Evolutionary conservation across 2,329 filamentous ascomycete species (phyloP), one percentile per base, ranked within the genome.

Genomic region (Exophiala mesophila): DNA sequence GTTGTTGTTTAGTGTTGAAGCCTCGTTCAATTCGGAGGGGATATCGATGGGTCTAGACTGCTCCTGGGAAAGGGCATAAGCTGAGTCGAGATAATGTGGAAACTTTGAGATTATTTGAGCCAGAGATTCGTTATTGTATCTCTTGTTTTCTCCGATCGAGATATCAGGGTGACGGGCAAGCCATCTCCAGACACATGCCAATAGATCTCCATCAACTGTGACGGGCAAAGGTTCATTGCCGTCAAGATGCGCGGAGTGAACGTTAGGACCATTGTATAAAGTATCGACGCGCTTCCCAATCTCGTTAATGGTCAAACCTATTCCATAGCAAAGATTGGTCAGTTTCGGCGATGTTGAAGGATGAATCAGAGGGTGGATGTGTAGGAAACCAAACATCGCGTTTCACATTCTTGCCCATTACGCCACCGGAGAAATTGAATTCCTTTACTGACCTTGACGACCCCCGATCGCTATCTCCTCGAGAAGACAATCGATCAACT

Each of bases 381-480:
- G 31, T 21, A 17, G 28, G 15, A 32, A 28, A 43, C 29, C 33
- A 28, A 36, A 18, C 32, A n/a, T n/a, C n/a, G n/a, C n/a, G n/a
- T n/a, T n/a, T n/a, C 23, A 23, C 21, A 9, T 30, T 26, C 6
- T 44, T 12, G 31, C 41, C 35, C 18, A 35, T 32, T 32, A 20
- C 24, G 32, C 39, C 39, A 41, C 39, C 33, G 28, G 15, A 21
- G 19, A 24, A 49, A 38, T 34, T 41, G 49, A 51, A 47, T 31
- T 15, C 20, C 13, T 43, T 30, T 39, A 67, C 74, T 55, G 65
- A 80, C 78, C 78, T 68, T 72, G 66, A 39, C 69, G 68, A 50
- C 77, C 77, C 52, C 70, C 71, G 34, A 80, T 67, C 17, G 77
- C 77, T 58, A 82, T 72, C 60, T 78, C 73, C 46, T 72, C 70